A percentile compares a stretch with the other conserved stretches of the same genome.
Conservation (phyloP, 2,329 filamentous ascomycete species). For the Trichoderma sp. region DNA sequence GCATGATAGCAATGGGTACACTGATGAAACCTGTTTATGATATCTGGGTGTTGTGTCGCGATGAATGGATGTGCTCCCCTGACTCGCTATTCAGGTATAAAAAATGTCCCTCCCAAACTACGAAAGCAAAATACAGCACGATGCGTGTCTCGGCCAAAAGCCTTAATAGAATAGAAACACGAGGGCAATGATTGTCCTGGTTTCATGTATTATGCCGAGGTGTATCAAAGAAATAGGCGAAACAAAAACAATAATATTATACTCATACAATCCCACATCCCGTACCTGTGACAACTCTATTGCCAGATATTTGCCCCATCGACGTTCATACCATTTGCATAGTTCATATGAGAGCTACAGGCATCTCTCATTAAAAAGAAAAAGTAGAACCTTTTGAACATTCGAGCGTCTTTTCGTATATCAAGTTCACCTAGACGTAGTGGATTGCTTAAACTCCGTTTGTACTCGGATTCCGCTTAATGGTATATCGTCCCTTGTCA, state of each 20-base stretch:
- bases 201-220: not conserved
- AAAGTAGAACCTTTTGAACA: not conserved
- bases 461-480: slow-evolving; percentile 44
- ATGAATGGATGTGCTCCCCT: not conserved
- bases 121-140: not conserved
- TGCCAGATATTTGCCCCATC: not conserved
- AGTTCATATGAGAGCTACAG: not conserved
- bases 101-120: not conserved
- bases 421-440: slow-evolving; percentile 1
- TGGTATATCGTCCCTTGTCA: slow-evolving; percentile 42
- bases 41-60: not conserved
- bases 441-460: slow-evolving; percentile 39
- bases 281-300: not conserved
- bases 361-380: not conserved
- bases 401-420: not conserved
- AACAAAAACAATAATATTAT: not conserved
- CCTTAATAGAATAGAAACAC: too few relatives aligned
- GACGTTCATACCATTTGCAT: not conserved
- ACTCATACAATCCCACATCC: not conserved
- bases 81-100: not conserved
- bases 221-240: not conserved
- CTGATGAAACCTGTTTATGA: not conserved
- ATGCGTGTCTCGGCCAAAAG: too few relatives aligned
- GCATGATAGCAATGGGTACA: not conserved
- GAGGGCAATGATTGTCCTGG: not conserved